Evolutionary conservation across 768 basidiomycete species (phyloP), one percentile per base, ranked within the genome.

Genomic region (Phaeolepiota aurea): DNA sequence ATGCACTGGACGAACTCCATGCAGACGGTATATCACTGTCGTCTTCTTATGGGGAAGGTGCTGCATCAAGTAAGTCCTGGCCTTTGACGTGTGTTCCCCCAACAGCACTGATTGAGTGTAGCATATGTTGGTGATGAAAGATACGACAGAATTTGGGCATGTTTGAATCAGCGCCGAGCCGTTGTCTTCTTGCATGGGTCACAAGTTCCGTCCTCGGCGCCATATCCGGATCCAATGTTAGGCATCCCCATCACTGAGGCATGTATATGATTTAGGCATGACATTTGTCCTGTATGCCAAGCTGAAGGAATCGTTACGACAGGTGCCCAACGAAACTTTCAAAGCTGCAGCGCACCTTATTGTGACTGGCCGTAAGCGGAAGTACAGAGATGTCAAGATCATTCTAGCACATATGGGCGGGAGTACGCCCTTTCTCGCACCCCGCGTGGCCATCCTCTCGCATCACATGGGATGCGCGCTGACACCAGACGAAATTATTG

Each of bases 241-340:
- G 83, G 85, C 15, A 52, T 87, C 28, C 85, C 85, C 11, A 67
- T 85, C 38, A 70, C 69, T 11, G 83, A 86, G 67, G 83, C 79
- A 53, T 41, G 56, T 32, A 10, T 20, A 19, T 30, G 23, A 16
- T 13, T 35, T 34, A 5, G n/a, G 30, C 12, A 33, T 18, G 25
- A 37, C 33, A 23, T 11, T 12, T 38, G 12, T 38, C 11, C n/a
- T 21, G 11, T 21, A 23, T n/a, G n/a, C n/a, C n/a, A n/a, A n/a
- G n/a, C n/a, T n/a, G n/a, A n/a, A n/a, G n/a, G n/a, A n/a, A n/a
- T n/a, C n/a, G n/a, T n/a, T n/a, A n/a, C n/a, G n/a, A 41, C 41
- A 87, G 84, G 82, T 84, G 0, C 85, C 84, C 4, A 80, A 85
- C 53, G 85, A 87, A 58, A 88, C 85, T 0, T 86, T 77, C 67